Evolutionary conservation across 179 eudicot species (phyloP), one percentile per base, ranked within the genome.

Genomic region (Patellifolia procumbens): DNA sequence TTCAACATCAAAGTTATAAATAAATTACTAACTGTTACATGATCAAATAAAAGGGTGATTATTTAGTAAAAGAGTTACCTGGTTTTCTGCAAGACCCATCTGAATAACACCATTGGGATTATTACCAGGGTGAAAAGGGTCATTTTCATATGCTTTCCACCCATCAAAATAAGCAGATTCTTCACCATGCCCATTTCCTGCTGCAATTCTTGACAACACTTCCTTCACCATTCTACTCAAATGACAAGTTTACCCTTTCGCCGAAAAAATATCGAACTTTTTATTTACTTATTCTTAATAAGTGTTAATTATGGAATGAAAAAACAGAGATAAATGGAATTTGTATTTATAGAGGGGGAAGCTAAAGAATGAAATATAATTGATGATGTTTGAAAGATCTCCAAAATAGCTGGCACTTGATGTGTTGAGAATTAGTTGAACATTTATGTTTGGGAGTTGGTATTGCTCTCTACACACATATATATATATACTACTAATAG

Each of bases 1-100:
- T 53, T 39, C 45, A 68, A 4, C 68, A 43, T 11, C 20, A 67
- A 67, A 56, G 11, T 64, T 62, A 70, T 43, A 39, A 66, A 55
- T 17, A 9, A 68, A 6, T 31, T 4, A 29, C 3, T 4, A n/a
- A 29, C 8, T 39, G 35, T 1, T 10, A 56, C 8, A 22, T 55
- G 19, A 42, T 32, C 42, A 37, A 37, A n/a, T 22, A 73, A 32
- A 9, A 13, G 7, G 12, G 10, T 13, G 6, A 59, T 59, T 59
- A 32, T 5, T 1, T 29, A 42, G 34, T 11, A 63, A 34, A 31
- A 12, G 17, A 37, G 45, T 74, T 79, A 92, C 95, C 95, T 89
- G 89, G 67, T 92, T 92, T 84, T 92, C 97, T 6, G 97, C 96
- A 53, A 92, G 88, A 34, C 97, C 97, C 97, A 91, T 92, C 75